phyloP scores from a whole-genome alignment of 2,329 filamentous ascomycete genomes.

The Talaromyces sp. region DNA sequence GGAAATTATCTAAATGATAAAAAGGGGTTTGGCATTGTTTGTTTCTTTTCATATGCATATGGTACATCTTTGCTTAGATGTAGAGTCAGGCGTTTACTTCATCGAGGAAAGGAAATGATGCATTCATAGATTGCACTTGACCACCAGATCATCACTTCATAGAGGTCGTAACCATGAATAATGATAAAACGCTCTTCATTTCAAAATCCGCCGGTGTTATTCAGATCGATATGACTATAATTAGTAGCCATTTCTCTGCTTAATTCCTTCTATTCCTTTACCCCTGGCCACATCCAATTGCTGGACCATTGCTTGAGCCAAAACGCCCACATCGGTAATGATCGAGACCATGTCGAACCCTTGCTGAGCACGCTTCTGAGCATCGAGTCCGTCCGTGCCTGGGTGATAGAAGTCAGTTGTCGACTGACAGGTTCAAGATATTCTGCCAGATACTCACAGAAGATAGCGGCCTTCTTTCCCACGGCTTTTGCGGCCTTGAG shows the following conservation, averaged over 20 bases:
- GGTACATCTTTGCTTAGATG: not conserved
- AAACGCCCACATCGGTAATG: constrained; percentile 33
- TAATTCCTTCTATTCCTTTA: not conserved
- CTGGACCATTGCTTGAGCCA: constrained; percentile 30
- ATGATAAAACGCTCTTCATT: not conserved
- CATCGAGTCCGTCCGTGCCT: constrained; percentile 34
- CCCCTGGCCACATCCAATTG: constrained; percentile 31
- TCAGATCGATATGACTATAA: not conserved
- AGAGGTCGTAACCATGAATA: not conserved
- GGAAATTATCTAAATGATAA: constrained; percentile 38
- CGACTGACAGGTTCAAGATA: not conserved
- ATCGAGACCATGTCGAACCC: constrained; percentile 41
- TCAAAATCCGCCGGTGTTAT: not conserved
- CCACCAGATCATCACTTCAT: too few relatives aligned
- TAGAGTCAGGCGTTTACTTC: not conserved
- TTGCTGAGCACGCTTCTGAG: constrained; percentile 29
- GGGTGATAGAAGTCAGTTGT: not conserved
- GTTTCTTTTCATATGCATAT: not conserved
- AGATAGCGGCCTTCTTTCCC: constrained; percentile 40
- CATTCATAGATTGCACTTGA: not conserved
- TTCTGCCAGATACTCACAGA: constrained; percentile 27
- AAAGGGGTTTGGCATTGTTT: not conserved
- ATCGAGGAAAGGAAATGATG: not conserved
- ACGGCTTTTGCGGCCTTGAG: constrained; percentile 30
- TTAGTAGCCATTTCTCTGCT: not conserved